Base-by-base conservation (phyloP, 164 flowering plant species). In the Berberis vulgaris region DNA sequence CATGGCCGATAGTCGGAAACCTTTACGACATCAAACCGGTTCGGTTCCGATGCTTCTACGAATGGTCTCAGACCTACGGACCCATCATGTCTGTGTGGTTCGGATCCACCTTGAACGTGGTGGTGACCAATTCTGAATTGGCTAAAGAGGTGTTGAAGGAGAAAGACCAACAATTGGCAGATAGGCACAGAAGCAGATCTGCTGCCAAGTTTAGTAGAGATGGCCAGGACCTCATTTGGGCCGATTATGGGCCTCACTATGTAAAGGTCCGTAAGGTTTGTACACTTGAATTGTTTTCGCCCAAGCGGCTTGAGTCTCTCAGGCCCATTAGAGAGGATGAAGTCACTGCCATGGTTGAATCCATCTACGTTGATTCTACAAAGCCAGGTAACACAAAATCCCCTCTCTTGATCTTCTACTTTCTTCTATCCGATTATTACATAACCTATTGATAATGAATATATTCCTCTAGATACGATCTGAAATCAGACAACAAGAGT, bases 241-340 rank as follows among this genome's bases (percentile, higher is more conserved):
- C 83, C 5, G 85, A 81, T 67, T 83, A 81, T 65, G 87, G 87
- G 53, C 84, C 87, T 49, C 87, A 83, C 67, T 81, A 83, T 71
- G 84, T 83, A 0, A 83, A 83, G 72, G 83, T 83, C 26, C 68
- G 87, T 59, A 83, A 83, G 67, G 77, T 81, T 4, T 83, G 85
- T 59, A 83, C 80, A 0, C 66, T 83, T 43, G 87, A 83, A 62
- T 75, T 81, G 3, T 83, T 83, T 68, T 12, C 86, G 5, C 73
- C 78, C 10, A 83, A 83, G 70, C 63, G 84, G 61, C 69, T 84
- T 41, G 88, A 84, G 56, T 69, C 72, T n/a, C 70, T 84, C 9
- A 59, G 85, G 49, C 84, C 88, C 50, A 77, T 84, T 64, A 69
- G 88, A 46, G 88, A 84, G 67, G 88, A 84, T 71, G 88, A 84